Conservation (phyloP, 202 grass and related monocot species). For the Cymbopogon flexuosus region DNA sequence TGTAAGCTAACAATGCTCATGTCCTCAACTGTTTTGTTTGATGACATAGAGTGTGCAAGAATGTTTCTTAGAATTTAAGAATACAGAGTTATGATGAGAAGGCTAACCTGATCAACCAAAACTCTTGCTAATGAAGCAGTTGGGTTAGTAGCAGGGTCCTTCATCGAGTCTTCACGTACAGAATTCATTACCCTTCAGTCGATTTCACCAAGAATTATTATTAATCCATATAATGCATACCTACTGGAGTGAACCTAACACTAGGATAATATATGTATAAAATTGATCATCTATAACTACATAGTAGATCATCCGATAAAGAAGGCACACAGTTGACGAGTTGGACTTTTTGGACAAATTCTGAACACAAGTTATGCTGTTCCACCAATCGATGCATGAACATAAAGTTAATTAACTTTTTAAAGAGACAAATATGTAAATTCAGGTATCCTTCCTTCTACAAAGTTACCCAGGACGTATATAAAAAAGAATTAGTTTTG, state of each 20-base stretch:
- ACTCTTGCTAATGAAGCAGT: conserved; percentile 69
- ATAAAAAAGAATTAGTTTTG: background rate
- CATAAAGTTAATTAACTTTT: background rate
- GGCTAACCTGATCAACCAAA: conserved; percentile 83
- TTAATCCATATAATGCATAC: background rate
- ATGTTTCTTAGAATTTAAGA: conserved; percentile 23
- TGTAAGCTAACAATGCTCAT: conserved; percentile 59
- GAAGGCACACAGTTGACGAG: conserved; percentile 5
- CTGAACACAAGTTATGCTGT: background rate
- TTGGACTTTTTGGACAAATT: background rate
- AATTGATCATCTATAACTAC: conserved; percentile 11
- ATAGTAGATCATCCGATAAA: background rate
- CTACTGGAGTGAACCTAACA: conserved; percentile 3
- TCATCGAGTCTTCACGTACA: conserved; percentile 62
- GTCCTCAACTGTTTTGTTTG: conserved; percentile 44
- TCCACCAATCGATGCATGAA: background rate
- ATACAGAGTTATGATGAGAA: background rate
- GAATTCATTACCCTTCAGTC: conserved; percentile 62
- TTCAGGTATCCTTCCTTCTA: conserved; percentile 1
- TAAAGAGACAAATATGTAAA: background rate
- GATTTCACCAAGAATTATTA: conserved; percentile 3
- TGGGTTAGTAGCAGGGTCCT: conserved; percentile 59
- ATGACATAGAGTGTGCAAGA: conserved; percentile 12
- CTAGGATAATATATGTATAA: background rate
- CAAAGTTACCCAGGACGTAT: background rate